These are phyloP conservation scores for Colletotrichum spaethianum DNA, from an alignment of 2,329 filamentous ascomycete species.

Conservation along the genomic window DNA sequence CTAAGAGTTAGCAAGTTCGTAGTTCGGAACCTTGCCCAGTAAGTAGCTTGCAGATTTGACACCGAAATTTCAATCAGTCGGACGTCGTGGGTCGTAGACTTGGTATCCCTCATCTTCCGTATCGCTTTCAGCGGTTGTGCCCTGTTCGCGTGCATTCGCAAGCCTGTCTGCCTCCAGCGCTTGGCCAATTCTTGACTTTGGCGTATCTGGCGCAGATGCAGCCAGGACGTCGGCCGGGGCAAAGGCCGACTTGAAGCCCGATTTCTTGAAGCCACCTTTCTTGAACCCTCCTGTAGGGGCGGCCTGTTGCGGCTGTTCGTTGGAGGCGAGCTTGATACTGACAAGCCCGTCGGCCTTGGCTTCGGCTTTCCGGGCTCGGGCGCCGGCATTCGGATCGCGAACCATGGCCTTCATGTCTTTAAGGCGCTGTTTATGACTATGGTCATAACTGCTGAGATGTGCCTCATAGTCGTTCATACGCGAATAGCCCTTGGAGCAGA, in stretches of 20 bases:
- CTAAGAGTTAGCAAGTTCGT: not conserved
- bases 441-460: constrained; percentile 94
- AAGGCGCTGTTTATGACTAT: constrained; percentile 91
- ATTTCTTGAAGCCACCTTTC: constrained; percentile 84
- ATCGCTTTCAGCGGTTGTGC: constrained; percentile 67
- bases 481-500: constrained; percentile 94
- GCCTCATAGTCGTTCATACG: constrained; percentile 97
- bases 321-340: constrained; percentile 72
- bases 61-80: constrained; percentile 67
- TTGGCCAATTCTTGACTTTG: constrained; percentile 28
- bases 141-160: constrained; percentile 21
- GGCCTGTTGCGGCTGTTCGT: constrained; percentile 47
- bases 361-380: constrained; percentile 77
- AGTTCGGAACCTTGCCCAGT: not conserved
- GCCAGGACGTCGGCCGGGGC: constrained; percentile 62
- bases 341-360: constrained; percentile 79
- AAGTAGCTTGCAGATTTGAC: not conserved
- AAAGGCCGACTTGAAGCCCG: constrained; percentile 86
- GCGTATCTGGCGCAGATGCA: constrained; percentile 42
- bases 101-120: constrained; percentile 81
- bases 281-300: constrained; percentile 67
- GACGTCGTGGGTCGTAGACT: constrained; percentile 73
- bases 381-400: constrained; percentile 76
- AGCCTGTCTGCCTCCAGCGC: constrained; percentile 44
- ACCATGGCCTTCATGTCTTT: constrained; percentile 91